Percentiles rank a stretch among this genome's conserved stretches.
These are phyloP conservation scores for Blastobotrys petasosporus DNA, from an alignment of 1,139 yeast genomes.

Conservation along the genomic window DNA sequence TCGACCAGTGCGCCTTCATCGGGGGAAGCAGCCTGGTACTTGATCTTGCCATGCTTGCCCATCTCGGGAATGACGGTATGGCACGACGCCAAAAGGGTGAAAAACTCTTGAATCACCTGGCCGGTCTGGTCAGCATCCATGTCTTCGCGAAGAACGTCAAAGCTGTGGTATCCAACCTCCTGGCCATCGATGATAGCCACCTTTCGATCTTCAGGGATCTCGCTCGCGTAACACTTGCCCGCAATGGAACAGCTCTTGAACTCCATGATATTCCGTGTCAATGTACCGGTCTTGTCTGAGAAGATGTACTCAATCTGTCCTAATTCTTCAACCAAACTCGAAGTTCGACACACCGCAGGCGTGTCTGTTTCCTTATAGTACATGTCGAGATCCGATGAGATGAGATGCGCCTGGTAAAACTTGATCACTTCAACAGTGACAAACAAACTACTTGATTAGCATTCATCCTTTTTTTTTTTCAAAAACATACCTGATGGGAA, in stretches of 20 bases:
- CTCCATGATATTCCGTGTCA: conserved; percentile 94
- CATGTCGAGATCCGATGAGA: conserved; percentile 90
- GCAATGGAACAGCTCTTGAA: conserved; percentile 92
- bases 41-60: conserved; percentile 48
- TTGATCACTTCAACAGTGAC: conserved; percentile 95
- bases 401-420: conserved; percentile 90
- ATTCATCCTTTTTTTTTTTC: not conserved
- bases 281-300: conserved; percentile 94
- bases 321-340: conserved; percentile 89
- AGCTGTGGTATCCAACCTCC: conserved; percentile 74
- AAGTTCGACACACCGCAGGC: conserved; percentile 91
- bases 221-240: conserved; percentile 82
- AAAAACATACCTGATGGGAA: conserved; percentile 62
- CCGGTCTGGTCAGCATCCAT: conserved; percentile 45
- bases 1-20: conserved; percentile 98
- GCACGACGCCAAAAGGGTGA: conserved; percentile 82
- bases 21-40: conserved; percentile 98
- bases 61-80: conserved; percentile 97
- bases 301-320: conserved; percentile 95
- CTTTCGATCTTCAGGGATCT: conserved; percentile 84
- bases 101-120: conserved; percentile 69
- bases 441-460: conserved; percentile 42
- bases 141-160: conserved; percentile 55
- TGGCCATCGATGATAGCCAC: conserved; percentile 70
- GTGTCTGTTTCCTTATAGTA: conserved; percentile 84